Base-by-base conservation (phyloP, 73 alveolate species). In the Stentor coeruleus region DNA sequence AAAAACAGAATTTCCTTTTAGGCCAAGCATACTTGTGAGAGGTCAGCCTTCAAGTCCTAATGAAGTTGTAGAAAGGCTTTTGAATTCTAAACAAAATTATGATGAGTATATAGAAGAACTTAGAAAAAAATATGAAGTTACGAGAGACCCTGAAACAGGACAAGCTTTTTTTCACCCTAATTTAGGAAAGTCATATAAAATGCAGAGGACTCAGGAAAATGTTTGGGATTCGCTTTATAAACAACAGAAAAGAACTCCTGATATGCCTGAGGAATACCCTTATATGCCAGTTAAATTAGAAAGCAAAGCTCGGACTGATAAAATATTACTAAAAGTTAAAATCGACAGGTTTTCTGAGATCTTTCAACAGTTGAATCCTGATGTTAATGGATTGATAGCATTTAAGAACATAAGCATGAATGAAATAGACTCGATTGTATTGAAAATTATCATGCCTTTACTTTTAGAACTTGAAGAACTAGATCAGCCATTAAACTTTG, bases 81-180 rank as follows among this genome's bases (percentile, higher is more conserved):
- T 40, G n/a, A 66, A 26, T 66, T 66, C 79, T 14, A 66, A 66
- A 2, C 36, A 20, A 66, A 57, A 57, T 20, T 57, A 20, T 31
- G 79, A 66, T 66, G 79, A 66, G 37, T 37, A 66, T 28, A 66
- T 66, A 15, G 79, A 66, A 66, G 79, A 66, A 66, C 40, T 31
- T 20, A 20, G 79, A 2, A 66, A 66, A 66, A 66, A 31, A 20
- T 31, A 20, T 1, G 79, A 20, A 66, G 79, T 2, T 26, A 66
- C 79, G 26, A 37, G 37, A 20, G 79, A 66, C 37, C 79, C 79
- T 20, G 39, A 66, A 15, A 66, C 79, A 26, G 79, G 79, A 26
- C 79, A 66, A 40, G 40, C 11, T 1, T 31, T 66, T 20, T 66
- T 66, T 66, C 79, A 66, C 15, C 79, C 79, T 20, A 66, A 31